These are phyloP conservation scores for Trichoderma reesei DNA, from an alignment of 495 filamentous ascomycete genomes.

Conservation along the genomic window DNA sequence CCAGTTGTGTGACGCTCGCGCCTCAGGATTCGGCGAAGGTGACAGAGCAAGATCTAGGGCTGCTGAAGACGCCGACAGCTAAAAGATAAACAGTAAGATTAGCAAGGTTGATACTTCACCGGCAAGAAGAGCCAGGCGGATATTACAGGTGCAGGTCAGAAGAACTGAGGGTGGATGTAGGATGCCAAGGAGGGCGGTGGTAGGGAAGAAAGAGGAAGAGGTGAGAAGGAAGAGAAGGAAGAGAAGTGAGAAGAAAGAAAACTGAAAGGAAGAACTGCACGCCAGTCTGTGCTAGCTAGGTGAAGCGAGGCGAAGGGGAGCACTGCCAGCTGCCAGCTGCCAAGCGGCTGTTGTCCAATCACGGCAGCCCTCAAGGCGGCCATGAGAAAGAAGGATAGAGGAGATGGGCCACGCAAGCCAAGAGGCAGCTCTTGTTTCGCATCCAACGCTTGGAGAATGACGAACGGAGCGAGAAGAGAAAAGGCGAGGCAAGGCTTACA, in stretches of 20 bases:
- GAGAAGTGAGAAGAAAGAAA: background rate
- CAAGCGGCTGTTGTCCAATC: background rate
- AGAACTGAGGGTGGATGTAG: background rate
- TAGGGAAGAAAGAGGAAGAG: background rate
- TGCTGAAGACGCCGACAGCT: slow-evolving; percentile 71
- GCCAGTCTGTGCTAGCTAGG: background rate
- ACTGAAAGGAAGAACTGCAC: background rate
- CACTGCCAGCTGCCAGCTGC: background rate
- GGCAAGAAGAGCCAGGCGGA: slow-evolving; percentile 13
- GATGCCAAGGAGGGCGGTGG: background rate
- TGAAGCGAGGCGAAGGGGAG: background rate
- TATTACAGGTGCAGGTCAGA: slow-evolving; percentile 14
- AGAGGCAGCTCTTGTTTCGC: background rate
- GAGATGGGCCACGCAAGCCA: background rate
- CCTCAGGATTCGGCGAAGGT: slow-evolving; percentile 55
- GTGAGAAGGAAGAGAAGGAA: background rate
- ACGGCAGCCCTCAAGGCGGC: background rate
- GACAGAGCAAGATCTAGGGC: slow-evolving; percentile 72
- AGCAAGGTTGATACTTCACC: slow-evolving; percentile 10
- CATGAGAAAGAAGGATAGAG: background rate
- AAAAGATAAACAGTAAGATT: slow-evolving; percentile 7
- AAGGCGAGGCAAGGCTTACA: slow-evolving; percentile 44
- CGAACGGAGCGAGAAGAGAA: background rate
- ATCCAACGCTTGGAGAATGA: background rate
- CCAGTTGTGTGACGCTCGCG: slow-evolving; percentile 46